phyloP scores from a whole-genome alignment of 352 stramenopile genomes.

The Phytopythium ostracodes region DNA sequence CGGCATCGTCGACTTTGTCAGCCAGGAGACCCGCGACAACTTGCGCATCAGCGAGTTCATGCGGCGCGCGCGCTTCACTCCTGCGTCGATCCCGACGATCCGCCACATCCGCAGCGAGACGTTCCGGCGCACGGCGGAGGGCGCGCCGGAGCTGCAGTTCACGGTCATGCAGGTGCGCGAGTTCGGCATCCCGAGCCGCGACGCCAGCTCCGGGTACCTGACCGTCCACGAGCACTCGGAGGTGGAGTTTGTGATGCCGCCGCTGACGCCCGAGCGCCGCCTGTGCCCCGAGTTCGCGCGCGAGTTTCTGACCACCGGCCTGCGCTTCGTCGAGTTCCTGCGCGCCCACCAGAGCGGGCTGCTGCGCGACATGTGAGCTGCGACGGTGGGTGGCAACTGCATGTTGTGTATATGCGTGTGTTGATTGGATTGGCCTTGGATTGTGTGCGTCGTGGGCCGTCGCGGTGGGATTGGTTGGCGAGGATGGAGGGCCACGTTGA shows the following conservation, averaged over 20 bases:
- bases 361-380: neutral
- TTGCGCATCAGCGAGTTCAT: conserved; percentile 55
- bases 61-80: conserved; percentile 32
- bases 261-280: conserved; percentile 46
- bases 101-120: conserved; percentile 46
- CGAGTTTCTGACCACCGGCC: conserved; percentile 46
- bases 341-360: conserved; percentile 18
- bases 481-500: too few species aligned
- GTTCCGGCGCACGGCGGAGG: conserved; percentile 26
- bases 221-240: conserved; percentile 51
- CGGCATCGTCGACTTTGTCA: conserved; percentile 54
- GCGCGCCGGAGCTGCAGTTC: conserved; percentile 24
- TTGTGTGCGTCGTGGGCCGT: too few species aligned
- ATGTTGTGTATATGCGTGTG: too few species aligned
- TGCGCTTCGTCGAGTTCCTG: conserved; percentile 68
- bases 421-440: too few species aligned
- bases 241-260: conserved; percentile 56
- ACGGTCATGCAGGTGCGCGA: conserved; percentile 55
- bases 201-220: conserved; percentile 45
- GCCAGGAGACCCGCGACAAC: conserved; percentile 23
- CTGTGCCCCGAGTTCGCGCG: conserved; percentile 48
- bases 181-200: conserved; percentile 44
- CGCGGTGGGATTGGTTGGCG: too few species aligned
- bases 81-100: conserved; percentile 46
- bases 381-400: too few species aligned